Percentiles rank a stretch among this genome's conserved stretches.
Conservation (phyloP, 2,329 filamentous ascomycete genomes). For the Xylaria sp. region DNA sequence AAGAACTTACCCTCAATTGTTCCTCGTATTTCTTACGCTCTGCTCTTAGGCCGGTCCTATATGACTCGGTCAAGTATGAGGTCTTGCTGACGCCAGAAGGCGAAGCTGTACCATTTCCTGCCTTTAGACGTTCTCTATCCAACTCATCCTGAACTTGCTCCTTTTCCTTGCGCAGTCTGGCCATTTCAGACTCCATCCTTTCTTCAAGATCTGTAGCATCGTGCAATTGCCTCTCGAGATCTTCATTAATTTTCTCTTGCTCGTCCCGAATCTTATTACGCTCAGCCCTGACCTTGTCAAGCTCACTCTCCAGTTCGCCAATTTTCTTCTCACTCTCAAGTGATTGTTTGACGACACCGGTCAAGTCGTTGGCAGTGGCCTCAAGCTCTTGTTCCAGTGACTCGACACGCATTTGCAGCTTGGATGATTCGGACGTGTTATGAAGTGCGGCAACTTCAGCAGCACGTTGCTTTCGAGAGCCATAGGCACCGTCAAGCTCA, state of each 20-base stretch:
- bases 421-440: conserved; percentile 55
- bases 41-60: conserved; percentile 47
- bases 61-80: conserved; percentile 50
- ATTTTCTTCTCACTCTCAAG: conserved; percentile 51
- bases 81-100: conserved; percentile 46
- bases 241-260: conserved; percentile 42
- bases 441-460: conserved; percentile 65
- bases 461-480: conserved; percentile 67
- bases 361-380: conserved; percentile 51
- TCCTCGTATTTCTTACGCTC: conserved; percentile 52
- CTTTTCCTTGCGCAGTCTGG: conserved; percentile 47
- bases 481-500: conserved; percentile 70
- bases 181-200: conserved; percentile 44
- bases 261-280: conserved; percentile 43
- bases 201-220: conserved; percentile 44
- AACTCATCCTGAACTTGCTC: conserved; percentile 49
- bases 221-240: conserved; percentile 43
- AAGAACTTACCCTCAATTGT: conserved; percentile 48
- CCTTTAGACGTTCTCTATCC: conserved; percentile 47
- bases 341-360: conserved; percentile 49
- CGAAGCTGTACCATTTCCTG: conserved; percentile 42
- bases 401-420: conserved; percentile 55
- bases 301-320: conserved; percentile 47
- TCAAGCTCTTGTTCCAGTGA: conserved; percentile 75
- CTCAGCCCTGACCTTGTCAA: conserved; percentile 47